Evolutionary conservation across 2,329 filamentous ascomycete genomes (phyloP).

Genomic region (Endoconidiophora laricicola): DNA sequence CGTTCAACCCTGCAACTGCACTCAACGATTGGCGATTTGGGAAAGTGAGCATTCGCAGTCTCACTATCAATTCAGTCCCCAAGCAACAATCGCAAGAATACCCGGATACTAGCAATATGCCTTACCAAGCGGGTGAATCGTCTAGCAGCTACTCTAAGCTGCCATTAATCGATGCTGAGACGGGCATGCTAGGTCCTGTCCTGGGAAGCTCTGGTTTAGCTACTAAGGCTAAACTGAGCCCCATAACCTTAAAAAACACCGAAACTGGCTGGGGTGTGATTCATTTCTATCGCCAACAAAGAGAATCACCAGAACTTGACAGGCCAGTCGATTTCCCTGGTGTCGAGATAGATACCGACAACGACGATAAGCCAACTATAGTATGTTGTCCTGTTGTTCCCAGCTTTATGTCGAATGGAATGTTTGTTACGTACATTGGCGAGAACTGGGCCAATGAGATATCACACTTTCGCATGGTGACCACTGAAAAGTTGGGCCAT

Average conservation of each 20-base stretch:
- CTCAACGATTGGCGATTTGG: conserved; percentile 66
- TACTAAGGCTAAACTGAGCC: conserved; percentile 50
- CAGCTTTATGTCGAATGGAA: conserved; percentile 78
- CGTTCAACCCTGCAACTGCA: conserved; percentile 32
- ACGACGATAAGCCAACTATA: conserved; percentile 56
- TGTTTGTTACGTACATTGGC: conserved; percentile 82
- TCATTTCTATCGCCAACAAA: conserved; percentile 75
- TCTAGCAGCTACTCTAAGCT: background rate
- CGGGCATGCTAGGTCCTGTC: conserved; percentile 30
- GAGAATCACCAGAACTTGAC: conserved; percentile 41
- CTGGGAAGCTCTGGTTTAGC: conserved; percentile 48
- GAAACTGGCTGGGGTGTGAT: conserved; percentile 85
- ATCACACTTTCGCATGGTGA: conserved; percentile 86
- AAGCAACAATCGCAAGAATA: too few species aligned
- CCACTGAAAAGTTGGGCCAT: conserved; percentile 73
- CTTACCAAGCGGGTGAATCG: background rate
- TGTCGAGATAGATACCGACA: conserved; percentile 18
- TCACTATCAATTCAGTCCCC: conserved; percentile 41
- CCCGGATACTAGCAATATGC: background rate
- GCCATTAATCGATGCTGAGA: background rate
- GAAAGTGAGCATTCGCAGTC: conserved; percentile 59
- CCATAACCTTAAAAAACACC: conserved; percentile 44
- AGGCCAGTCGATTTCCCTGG: background rate
- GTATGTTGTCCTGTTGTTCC: conserved; percentile 90
- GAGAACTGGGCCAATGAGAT: conserved; percentile 74